Base-by-base conservation (phyloP, 2,329 filamentous ascomycete genomes). In the Apiospora saccharicola region DNA sequence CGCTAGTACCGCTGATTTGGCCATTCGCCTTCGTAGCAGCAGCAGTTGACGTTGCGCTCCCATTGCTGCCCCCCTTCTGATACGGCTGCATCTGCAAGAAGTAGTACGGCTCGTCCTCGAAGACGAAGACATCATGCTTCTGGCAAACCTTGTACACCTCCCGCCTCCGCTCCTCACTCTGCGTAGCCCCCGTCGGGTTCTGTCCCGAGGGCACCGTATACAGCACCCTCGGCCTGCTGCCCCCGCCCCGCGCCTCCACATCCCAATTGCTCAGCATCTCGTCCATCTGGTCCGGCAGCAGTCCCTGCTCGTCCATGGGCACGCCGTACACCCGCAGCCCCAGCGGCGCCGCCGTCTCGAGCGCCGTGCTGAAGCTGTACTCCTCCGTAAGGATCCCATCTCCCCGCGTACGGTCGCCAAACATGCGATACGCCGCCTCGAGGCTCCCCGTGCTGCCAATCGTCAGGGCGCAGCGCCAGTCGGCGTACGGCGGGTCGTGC, bases 61-160 rank as follows among this genome's bases (percentile, higher is more conserved):
- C 53, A 13, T n/a, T 41, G 22, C 19, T 30, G 30, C 30, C 87
- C 16, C 57, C 57, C 34, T 41, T n/a, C 14, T 41, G 57, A 82
- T 95, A 96, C 0, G 92, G 90, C 77, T 93, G 90, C 92, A 95
- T 94, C 82, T 98, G 95, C 47, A 98, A 87, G 84, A 96, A 98
- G 83, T 97, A 98, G 84, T 98, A 98, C 1, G 95, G 95, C 81
- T 98, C 95, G 80, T 98, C 95, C 84, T 98, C 95, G 76, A 98
- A 85, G 79, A 98, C 95, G 84, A 90, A 93, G 53, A 98, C 79
- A 79, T 98, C 93, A 82, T 98, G 94, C 83, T 94, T 94, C 80
- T 92, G 92, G 44, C 92, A 93, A 19, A 97, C 88, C 47, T 86
- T 86, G 83, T 98, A 98, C 67, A 98, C 87, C 30, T 90, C 92